A percentile compares a stretch with the other conserved stretches of the same genome.
Conservation (phyloP, 2,329 filamentous ascomycete species). For the Botrytis medusae region DNA sequence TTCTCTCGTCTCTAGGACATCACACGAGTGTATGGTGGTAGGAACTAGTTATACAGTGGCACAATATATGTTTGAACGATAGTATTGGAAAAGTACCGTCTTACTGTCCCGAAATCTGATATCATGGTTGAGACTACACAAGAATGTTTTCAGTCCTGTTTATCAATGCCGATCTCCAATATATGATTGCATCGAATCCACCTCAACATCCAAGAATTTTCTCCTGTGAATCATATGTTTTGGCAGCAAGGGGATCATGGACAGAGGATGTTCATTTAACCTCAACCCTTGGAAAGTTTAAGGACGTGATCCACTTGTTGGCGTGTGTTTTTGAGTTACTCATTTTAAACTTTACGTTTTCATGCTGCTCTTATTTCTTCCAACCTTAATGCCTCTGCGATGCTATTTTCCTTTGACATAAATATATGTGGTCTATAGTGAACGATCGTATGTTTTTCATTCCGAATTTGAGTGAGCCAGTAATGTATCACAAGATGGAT, state of each 20-base stretch:
- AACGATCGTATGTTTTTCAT: background rate
- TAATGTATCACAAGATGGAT: background rate
- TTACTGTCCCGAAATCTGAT: background rate
- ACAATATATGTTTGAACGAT: background rate
- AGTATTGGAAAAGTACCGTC: background rate
- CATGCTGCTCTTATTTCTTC: background rate
- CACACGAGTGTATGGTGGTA: background rate
- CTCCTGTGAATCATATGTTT: background rate
- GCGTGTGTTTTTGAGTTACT: background rate
- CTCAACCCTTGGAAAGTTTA: background rate
- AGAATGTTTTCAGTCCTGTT: background rate
- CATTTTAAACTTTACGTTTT: background rate
- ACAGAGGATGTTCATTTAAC: background rate
- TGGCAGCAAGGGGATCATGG: background rate
- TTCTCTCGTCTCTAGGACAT: background rate
- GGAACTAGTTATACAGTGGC: background rate
- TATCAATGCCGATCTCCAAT: background rate
- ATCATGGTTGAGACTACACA: background rate
- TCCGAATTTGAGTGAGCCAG: background rate
- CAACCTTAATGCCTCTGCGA: background rate
- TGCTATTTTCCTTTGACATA: background rate
- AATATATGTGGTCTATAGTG: background rate
- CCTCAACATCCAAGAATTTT: background rate
- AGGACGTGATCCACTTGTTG: background rate
- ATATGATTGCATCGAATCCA: background rate